These are phyloP conservation scores for Kickxella alabastrina DNA, from an alignment of 192 early-diverging fungal species.

Conservation along the genomic window DNA sequence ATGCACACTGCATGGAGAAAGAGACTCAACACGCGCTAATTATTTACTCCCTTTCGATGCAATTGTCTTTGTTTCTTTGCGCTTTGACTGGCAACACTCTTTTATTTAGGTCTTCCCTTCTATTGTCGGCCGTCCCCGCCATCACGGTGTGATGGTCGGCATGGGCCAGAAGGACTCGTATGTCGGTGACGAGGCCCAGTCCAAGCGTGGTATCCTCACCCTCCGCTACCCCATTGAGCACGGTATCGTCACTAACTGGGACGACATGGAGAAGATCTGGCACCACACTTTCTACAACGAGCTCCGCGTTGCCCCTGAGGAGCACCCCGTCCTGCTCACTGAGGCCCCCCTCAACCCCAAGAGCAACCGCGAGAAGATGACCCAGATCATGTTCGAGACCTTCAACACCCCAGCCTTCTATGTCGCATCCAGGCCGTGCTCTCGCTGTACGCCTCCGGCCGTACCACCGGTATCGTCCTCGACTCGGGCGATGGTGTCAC, in stretches of 20 bases:
- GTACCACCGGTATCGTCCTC: conserved; percentile 97
- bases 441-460: conserved; percentile 93
- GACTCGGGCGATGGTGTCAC: conserved; percentile 98
- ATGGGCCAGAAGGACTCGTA: conserved; percentile 91
- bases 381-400: conserved; percentile 99
- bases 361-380: conserved; percentile 99
- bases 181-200: conserved; percentile 87
- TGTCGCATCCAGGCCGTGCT: conserved; percentile 95
- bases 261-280: conserved; percentile 94
- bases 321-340: conserved; percentile 96
- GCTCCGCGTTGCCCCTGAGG: conserved; percentile 95
- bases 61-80: not conserved
- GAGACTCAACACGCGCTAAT: no score
- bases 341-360: conserved; percentile 98
- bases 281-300: conserved; percentile 98
- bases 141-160: conserved; percentile 86
- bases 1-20: no score
- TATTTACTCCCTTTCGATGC: not conserved
- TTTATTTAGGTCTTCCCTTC: conserved; percentile 64
- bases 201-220: conserved; percentile 84
- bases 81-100: not conserved
- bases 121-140: conserved; percentile 82
- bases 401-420: conserved; percentile 98
- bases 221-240: conserved; percentile 88
- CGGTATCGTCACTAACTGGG: conserved; percentile 93